Evolutionary conservation across 1,284 basidiomycete genomes (phyloP).

Genomic region (Anthracocystis panici-leucophaei): DNA sequence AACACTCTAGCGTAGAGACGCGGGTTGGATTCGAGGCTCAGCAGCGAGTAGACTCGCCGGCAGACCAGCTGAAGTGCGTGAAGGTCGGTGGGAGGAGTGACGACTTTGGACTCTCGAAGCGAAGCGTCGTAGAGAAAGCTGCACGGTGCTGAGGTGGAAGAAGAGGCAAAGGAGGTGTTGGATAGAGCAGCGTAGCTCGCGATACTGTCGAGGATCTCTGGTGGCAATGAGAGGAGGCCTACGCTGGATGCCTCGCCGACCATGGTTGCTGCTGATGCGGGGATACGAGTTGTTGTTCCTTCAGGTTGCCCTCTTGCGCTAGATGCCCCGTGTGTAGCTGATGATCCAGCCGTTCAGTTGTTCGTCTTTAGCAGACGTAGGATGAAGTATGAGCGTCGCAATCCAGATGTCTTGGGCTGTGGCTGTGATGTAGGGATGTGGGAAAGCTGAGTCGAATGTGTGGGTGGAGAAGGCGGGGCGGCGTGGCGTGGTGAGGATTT

Average conservation of each 20-base stretch:
- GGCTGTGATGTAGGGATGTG: too few species aligned
- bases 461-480: too few species aligned
- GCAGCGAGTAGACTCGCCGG: slow-evolving; percentile 44
- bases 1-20: slow-evolving; percentile 63
- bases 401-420: neutral
- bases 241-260: slow-evolving; percentile 11
- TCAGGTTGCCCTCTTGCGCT: neutral
- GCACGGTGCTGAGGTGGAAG: slow-evolving; percentile 30
- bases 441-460: neutral
- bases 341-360: neutral
- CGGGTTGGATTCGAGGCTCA: slow-evolving; percentile 54
- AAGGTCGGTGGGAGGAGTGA: slow-evolving; percentile 54
- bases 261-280: slow-evolving; percentile 12
- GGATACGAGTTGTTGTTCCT: too few species aligned
- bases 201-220: slow-evolving; percentile 60
- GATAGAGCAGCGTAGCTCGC: slow-evolving; percentile 49
- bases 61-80: slow-evolving; percentile 53
- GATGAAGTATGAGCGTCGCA: neutral
- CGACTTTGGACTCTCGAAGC: slow-evolving; percentile 21
- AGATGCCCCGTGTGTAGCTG: neutral
- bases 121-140: slow-evolving; percentile 42
- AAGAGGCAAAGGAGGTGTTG: slow-evolving; percentile 22
- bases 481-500: too few species aligned
- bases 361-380: neutral
- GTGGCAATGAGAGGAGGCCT: slow-evolving; percentile 46